Conservation (phyloP, 352 stramenopile genomes). For the Thalassiosira pacifica region DNA sequence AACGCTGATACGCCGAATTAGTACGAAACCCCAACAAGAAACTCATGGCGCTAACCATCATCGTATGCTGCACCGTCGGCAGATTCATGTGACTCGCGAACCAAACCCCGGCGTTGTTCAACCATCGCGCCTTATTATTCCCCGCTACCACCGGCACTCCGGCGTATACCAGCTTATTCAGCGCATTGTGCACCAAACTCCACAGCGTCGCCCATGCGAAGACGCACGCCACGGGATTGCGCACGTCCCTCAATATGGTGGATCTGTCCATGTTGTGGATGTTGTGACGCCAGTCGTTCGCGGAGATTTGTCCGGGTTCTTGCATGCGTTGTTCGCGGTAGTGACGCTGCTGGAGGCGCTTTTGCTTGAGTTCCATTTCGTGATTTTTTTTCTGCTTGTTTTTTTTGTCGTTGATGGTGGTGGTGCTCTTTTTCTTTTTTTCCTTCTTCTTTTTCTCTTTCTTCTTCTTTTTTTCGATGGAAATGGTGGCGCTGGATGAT, state of each 20-base stretch:
- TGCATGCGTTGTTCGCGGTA: not conserved
- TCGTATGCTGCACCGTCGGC: conserved; percentile 68
- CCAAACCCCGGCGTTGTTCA: conserved; percentile 6
- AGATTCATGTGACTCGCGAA: conserved; percentile 71
- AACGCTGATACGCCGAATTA: conserved; percentile 87
- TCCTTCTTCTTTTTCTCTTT: not conserved
- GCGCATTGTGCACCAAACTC: conserved; percentile 69
- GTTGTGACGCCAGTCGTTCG: conserved; percentile 83
- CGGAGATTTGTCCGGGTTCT: conserved; percentile 54
- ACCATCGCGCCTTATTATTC: not conserved
- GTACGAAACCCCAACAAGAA: conserved; percentile 87
- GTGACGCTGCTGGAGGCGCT: not conserved
- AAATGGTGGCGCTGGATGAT: too few species aligned
- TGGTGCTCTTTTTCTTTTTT: not conserved
- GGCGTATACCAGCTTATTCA: conserved; percentile 34
- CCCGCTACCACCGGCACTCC: conserved; percentile 5
- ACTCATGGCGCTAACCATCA: conserved; percentile 84
- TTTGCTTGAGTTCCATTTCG: not conserved
- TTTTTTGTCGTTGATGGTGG: not conserved
- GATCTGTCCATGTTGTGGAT: conserved; percentile 76
- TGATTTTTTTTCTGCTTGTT: not conserved
- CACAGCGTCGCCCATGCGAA: conserved; percentile 76
- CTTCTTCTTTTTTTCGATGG: too few species aligned
- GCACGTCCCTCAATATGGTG: conserved; percentile 70
- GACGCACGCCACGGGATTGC: conserved; percentile 65